Base-by-base conservation (phyloP, 768 basidiomycete species). In the Tricholoma bakamatsutake region DNA sequence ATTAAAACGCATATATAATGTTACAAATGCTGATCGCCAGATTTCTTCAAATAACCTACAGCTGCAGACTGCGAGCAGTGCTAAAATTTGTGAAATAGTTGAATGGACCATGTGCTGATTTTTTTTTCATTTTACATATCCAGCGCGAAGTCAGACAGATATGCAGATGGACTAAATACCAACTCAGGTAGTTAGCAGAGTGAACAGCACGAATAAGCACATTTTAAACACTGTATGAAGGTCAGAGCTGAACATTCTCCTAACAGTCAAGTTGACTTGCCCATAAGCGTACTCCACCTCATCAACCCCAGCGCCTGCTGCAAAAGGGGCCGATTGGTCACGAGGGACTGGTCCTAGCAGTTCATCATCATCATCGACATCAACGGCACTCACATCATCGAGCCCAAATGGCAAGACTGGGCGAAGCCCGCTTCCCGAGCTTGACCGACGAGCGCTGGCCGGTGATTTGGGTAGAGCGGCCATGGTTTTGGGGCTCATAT, bases 401-500 rank as follows among this genome's bases (percentile, higher is more conserved):
- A 94, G 75, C 24, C 85, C 89, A 63, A 82, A 81, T 6, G 67
- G 89, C 75, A 73, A 67, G 42, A 97, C 85, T 12, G 95, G 93
- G 33, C 94, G 83, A 48, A 98, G 79, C 12, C 91, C 85, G 27
- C 81, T 81, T 33, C 92, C 92, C 5, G 91, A 88, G 58, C 90
- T 92, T 33, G 90, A 90, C 24, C 93, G 81, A 24, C 94, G 81
- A 48, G 78, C 76, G 42, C 88, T 87, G 13, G 88, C 88, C 15
- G 94, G 94, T 0, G 93, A 95, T 68, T 94, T 94, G 0, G 94
- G 90, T 47, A 98, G 76, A 8, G 93, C 88, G 11, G 90, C 90
- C 84, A 98, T 89, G 2, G 93, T 95, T 71, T 92, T 90, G 3
- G 93, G 93, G 60, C 95, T 96, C 88, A 98, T 90, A 66, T 96